phyloP scores from a whole-genome alignment of 73 alveolate genomes.

The Breviolum minutum region DNA sequence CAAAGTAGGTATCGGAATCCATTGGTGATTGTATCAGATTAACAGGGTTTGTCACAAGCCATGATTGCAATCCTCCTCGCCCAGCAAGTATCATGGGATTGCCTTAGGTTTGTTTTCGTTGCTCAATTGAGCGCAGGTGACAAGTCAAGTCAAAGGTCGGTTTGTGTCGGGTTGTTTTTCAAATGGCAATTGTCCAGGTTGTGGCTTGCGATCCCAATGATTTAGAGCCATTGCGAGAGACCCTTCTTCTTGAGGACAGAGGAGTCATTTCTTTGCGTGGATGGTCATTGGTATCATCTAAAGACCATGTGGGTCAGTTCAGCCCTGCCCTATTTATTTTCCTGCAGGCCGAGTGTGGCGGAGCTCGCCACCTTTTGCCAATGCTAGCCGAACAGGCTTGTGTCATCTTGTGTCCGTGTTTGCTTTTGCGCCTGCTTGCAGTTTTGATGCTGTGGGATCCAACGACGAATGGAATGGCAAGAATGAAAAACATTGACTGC shows the following conservation, averaged over 20 bases:
- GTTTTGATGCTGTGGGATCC: background rate
- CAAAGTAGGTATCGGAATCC: no score
- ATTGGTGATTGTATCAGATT: no score
- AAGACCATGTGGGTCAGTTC: no score
- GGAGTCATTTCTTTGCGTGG: background rate
- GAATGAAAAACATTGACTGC: no score
- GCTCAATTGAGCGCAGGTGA: no score
- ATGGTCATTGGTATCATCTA: background rate
- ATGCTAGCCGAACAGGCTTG: conserved; percentile 37
- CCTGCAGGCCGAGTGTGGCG: conserved; percentile 69
- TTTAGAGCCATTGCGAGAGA: conserved; percentile 52
- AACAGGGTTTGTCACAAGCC: no score
- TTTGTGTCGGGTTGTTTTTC: no score
- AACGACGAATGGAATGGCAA: no score
- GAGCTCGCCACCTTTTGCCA: conserved; percentile 80
- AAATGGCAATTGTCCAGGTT: background rate
- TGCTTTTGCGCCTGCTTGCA: background rate
- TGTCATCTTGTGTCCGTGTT: background rate
- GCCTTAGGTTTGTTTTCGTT: no score
- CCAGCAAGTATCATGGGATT: no score
- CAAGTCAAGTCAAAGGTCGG: no score
- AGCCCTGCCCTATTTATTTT: background rate
- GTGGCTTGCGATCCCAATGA: conserved; percentile 58
- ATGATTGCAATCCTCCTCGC: no score
- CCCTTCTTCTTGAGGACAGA: conserved; percentile 28